These are phyloP conservation scores for Aspergillus neotritici DNA, from an alignment of 2,329 filamentous ascomycete genomes.

Conservation along the genomic window DNA sequence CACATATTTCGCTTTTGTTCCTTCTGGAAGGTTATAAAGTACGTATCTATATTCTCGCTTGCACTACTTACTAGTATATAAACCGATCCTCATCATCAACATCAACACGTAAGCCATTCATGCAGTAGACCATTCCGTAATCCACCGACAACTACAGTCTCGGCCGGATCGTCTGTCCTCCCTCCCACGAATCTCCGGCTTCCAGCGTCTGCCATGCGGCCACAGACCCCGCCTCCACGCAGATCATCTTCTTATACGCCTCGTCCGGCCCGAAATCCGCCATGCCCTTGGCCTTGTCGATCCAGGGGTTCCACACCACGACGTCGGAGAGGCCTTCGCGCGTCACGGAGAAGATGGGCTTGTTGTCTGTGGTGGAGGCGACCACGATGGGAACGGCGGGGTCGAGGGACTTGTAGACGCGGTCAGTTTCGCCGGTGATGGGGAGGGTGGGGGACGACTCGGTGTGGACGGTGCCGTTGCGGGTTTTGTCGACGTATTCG, in stretches of 20 bases:
- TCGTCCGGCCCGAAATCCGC: slow-evolving; percentile 84
- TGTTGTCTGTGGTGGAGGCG: slow-evolving; percentile 45
- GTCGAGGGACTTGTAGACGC: slow-evolving; percentile 68
- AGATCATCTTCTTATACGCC: slow-evolving; percentile 89
- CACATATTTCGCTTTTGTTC: too few species aligned
- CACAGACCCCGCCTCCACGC: slow-evolving; percentile 85
- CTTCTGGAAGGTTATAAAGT: too few species aligned
- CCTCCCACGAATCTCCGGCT: slow-evolving; percentile 65
- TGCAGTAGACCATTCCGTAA: neutral
- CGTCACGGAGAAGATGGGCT: slow-evolving; percentile 64
- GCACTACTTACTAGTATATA: neutral
- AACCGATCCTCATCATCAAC: neutral
- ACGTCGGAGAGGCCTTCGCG: slow-evolving; percentile 82
- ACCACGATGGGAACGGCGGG: slow-evolving; percentile 42
- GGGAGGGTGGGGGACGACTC: slow-evolving; percentile 60
- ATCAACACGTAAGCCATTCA: neutral
- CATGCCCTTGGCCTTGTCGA: slow-evolving; percentile 74
- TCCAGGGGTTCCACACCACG: slow-evolving; percentile 97
- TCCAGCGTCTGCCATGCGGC: slow-evolving; percentile 78
- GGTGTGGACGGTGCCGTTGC: slow-evolving; percentile 57
- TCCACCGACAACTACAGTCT: slow-evolving; percentile 19
- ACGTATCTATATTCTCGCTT: too few species aligned
- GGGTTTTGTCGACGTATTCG: slow-evolving; percentile 78
- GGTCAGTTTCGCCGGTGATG: slow-evolving; percentile 76
- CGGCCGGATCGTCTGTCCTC: slow-evolving; percentile 53